Evolutionary conservation across 169 alveolate species (phyloP).

Genomic region (Eimeria tenella): DNA sequence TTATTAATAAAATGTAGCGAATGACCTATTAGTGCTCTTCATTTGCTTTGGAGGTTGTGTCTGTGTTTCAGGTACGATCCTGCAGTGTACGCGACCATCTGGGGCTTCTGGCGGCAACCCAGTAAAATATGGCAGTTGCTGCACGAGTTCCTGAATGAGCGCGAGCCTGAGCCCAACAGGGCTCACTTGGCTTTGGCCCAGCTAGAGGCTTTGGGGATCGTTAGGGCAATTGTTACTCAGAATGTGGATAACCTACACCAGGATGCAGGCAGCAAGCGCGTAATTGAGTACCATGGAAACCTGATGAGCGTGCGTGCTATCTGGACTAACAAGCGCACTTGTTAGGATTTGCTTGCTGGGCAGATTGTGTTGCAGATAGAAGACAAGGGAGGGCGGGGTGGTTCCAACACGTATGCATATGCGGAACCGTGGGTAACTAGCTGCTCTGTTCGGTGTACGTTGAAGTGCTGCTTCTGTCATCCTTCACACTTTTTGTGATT

Average conservation of each 20-base stretch:
- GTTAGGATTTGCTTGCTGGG: not conserved
- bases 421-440: not conserved
- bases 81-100: constrained; percentile 76
- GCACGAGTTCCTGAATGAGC: constrained; percentile 52
- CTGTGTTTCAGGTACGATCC: constrained; percentile 67
- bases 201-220: constrained; percentile 41
- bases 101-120: constrained; percentile 79
- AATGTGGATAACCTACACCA: constrained; percentile 80
- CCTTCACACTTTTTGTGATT: not conserved
- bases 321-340: not conserved
- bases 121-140: constrained; percentile 77
- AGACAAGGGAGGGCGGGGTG: not conserved
- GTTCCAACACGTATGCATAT: not conserved
- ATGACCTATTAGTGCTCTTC: not conserved
- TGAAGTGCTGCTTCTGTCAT: not conserved
- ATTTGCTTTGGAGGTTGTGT: not conserved
- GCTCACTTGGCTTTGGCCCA: constrained; percentile 65
- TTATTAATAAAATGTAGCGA: not conserved
- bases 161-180: constrained; percentile 64
- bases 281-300: constrained; percentile 78
- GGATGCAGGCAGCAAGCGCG: constrained; percentile 75
- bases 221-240: constrained; percentile 43
- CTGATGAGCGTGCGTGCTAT: constrained; percentile 50
- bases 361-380: not conserved
- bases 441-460: not conserved